A percentile compares a stretch with the other conserved stretches of the same genome.
Conservation (phyloP, 148 eudicot species). For the Rheum nobile region DNA sequence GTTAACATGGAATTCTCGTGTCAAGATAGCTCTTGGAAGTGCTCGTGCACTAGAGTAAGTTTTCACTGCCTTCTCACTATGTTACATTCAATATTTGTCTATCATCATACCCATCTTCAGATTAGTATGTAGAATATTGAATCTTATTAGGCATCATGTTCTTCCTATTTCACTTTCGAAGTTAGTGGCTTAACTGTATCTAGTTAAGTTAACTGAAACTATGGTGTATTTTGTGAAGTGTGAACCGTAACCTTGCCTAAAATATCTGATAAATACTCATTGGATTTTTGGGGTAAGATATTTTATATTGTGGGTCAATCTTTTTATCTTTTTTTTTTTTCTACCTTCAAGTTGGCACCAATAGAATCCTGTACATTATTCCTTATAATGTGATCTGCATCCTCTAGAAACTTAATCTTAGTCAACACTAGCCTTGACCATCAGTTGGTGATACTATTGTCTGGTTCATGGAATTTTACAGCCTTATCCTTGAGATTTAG, state of each 20-base stretch:
- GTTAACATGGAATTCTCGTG: conserved; percentile 84
- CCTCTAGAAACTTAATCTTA: neutral
- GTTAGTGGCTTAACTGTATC: neutral
- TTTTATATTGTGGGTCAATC: neutral
- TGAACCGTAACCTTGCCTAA: neutral
- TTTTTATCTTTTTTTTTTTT: neutral
- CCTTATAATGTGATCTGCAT: neutral
- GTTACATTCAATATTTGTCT: neutral
- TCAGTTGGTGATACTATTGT: neutral
- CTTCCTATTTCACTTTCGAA: neutral
- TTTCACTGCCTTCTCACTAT: neutral
- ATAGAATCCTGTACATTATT: neutral
- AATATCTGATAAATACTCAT: neutral
- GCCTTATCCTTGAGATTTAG: too few relatives aligned
- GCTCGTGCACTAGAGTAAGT: conserved; percentile 99
- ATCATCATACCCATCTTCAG: neutral
- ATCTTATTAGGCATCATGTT: neutral
- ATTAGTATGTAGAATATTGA: neutral
- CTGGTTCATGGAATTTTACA: neutral
- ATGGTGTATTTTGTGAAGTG: neutral
- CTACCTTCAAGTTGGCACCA: neutral
- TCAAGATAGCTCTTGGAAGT: conserved; percentile 92
- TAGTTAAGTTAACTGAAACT: neutral
- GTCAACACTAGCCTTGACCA: neutral
- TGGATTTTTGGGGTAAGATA: neutral